These are phyloP conservation scores for Rhodotorula diobovata DNA, from an alignment of 768 basidiomycete species.

Conservation along the genomic window DNA sequence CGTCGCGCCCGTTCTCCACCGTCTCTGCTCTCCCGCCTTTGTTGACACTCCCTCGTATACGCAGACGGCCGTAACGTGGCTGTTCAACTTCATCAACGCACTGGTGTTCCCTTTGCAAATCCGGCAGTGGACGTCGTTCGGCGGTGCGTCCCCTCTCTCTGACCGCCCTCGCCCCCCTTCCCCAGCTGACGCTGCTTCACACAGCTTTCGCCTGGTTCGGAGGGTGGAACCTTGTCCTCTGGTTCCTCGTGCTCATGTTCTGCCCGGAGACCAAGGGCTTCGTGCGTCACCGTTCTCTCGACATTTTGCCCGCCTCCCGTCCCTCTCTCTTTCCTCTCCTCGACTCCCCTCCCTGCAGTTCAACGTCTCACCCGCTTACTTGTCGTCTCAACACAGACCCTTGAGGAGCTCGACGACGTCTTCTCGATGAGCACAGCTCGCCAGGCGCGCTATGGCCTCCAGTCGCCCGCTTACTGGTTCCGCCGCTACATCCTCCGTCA, in stretches of 20 bases:
- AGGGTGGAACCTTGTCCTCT: not conserved
- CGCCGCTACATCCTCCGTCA: slow-evolving; percentile 22
- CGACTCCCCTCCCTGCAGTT: not conserved
- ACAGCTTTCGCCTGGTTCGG: slow-evolving; percentile 61
- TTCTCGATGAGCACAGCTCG: slow-evolving; percentile 21
- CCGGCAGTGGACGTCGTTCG: not conserved
- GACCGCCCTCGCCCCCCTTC: too few species aligned
- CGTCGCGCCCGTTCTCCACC: not conserved
- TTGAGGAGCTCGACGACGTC: slow-evolving; percentile 38
- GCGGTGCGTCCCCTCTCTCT: not conserved
- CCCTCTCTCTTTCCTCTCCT: not conserved
- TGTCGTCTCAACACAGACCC: slow-evolving; percentile 17
- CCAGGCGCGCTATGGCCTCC: slow-evolving; percentile 19
- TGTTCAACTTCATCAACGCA: slow-evolving; percentile 58
- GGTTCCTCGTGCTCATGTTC: slow-evolving; percentile 26
- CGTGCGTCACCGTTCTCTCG: too few species aligned
- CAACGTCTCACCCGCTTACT: not conserved
- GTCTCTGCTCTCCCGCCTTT: too few species aligned
- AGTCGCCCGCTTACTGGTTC: slow-evolving; percentile 16
- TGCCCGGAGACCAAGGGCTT: slow-evolving; percentile 25
- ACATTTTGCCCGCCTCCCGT: too few species aligned
- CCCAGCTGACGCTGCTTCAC: too few species aligned
- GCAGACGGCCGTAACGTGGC: slow-evolving; percentile 1
- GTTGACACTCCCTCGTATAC: not conserved
- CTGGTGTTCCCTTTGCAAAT: not conserved